Percentiles rank a stretch among this genome's conserved stretches.
Conservation (phyloP, 495 filamentous ascomycete species). For the Penicillium egyptiacum region DNA sequence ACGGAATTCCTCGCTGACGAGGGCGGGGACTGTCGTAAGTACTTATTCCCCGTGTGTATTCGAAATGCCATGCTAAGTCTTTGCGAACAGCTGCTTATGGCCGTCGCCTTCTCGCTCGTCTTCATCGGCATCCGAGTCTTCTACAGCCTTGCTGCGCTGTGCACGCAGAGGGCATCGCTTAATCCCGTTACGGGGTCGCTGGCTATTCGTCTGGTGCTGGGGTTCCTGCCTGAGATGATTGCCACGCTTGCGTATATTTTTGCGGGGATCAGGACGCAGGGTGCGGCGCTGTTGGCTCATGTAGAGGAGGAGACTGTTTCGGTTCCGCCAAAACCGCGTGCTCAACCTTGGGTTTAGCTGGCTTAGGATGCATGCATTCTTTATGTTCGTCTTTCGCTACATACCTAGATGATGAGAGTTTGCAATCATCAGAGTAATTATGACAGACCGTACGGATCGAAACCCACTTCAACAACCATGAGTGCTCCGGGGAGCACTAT, state of each 20-base stretch:
- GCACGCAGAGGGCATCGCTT: slow-evolving; percentile 4
- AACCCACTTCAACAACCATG: no score
- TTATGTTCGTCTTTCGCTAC: no score
- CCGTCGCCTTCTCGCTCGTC: slow-evolving; percentile 2
- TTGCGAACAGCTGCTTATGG: slow-evolving; percentile 3
- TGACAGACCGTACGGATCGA: no score
- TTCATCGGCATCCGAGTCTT: slow-evolving; percentile 13
- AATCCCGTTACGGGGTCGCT: slow-evolving; percentile 12
- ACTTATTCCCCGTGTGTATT: not conserved
- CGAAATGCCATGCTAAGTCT: not conserved
- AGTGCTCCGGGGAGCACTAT: no score
- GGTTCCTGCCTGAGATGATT: slow-evolving; percentile 10
- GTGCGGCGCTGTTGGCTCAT: not conserved
- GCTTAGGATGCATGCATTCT: no score
- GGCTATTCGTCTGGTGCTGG: slow-evolving; percentile 5
- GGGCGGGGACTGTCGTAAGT: not conserved
- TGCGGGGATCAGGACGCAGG: not conserved
- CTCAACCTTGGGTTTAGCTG: no score
- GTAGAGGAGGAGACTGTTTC: no score
- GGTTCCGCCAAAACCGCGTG: no score
- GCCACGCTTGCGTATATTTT: not conserved
- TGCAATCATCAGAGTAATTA: no score
- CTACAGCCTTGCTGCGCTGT: slow-evolving; percentile 14
- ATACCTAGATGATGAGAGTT: no score
- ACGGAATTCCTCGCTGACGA: not conserved